A percentile compares a stretch with the other conserved stretches of the same genome.
These are phyloP conservation scores for Populus hybrid DNA, from an alignment of 441 rosid species.

Conservation along the genomic window DNA sequence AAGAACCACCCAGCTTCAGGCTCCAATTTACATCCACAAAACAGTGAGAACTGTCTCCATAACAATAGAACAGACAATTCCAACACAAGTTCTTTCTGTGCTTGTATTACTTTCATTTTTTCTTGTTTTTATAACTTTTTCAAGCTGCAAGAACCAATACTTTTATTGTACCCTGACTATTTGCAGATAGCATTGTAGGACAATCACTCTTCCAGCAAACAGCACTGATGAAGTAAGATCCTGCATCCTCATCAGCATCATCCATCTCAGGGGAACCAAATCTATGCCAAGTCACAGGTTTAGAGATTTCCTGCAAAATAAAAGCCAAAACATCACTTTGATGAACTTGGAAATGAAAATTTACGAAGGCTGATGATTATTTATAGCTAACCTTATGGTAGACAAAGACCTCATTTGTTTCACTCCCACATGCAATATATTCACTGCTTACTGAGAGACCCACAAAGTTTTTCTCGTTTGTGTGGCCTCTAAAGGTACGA, in stretches of 20 bases:
- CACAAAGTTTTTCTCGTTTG: constrained; percentile 95
- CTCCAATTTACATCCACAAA: constrained; percentile 6
- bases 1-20: background rate
- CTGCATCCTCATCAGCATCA: constrained; percentile 83
- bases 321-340: constrained; percentile 1
- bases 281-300: constrained; percentile 80
- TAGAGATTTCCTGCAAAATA: constrained; percentile 74
- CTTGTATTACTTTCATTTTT: background rate
- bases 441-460: constrained; percentile 89
- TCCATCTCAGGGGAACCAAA: constrained; percentile 89
- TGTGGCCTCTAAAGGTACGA: constrained; percentile 85
- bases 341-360: background rate
- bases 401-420: constrained; percentile 92
- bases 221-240: constrained; percentile 90
- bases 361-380: background rate
- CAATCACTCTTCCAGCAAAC: constrained; percentile 99
- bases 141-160: constrained; percentile 84
- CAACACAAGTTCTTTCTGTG: background rate
- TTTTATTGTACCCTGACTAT: constrained; percentile 97
- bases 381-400: constrained; percentile 76
- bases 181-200: constrained; percentile 92
- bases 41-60: background rate
- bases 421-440: constrained; percentile 94
- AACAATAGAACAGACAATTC: background rate
- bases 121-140: constrained; percentile 2